phyloP scores from a whole-genome alignment of 805 yeast species.

The Candida qinlingensis region DNA sequence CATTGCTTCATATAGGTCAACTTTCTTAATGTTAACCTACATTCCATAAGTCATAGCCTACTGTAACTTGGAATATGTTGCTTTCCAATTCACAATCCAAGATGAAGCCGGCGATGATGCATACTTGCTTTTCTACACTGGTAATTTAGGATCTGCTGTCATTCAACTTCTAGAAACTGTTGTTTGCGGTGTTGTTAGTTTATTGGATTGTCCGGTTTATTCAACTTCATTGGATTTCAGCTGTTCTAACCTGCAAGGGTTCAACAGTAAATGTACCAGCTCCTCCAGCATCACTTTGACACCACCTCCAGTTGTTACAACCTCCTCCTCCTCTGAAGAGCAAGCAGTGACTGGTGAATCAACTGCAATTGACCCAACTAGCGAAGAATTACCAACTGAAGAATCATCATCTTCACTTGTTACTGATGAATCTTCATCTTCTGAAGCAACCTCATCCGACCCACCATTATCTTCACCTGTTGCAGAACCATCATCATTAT shows the following conservation, averaged over 20 bases:
- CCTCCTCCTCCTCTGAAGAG: too few relatives aligned
- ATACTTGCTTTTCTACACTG: conserved; percentile 15
- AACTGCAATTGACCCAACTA: neutral
- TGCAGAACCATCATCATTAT: neutral
- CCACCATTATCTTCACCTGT: neutral
- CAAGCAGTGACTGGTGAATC: neutral
- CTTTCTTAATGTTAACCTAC: conserved; percentile 1
- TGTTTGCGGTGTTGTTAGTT: conserved; percentile 8
- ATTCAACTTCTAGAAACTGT: neutral
- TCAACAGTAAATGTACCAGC: neutral
- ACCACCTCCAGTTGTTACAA: neutral
- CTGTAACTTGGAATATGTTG: conserved; percentile 11
- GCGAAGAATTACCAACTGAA: neutral
- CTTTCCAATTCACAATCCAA: conserved; percentile 7
- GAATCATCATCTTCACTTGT: neutral
- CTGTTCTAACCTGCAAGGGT: neutral
- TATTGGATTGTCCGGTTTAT: conserved; percentile 7
- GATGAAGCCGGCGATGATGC: conserved; percentile 2
- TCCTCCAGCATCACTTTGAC: neutral
- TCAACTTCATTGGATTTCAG: conserved; percentile 3
- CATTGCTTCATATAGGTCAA: conserved; percentile 6
- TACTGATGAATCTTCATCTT: neutral
- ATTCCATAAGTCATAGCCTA: conserved; percentile 1
- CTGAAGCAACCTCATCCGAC: neutral
- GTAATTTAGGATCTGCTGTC: conserved; percentile 11